Base-by-base conservation (phyloP, 352 stramenopile species). In the Blastocystis hominis region DNA sequence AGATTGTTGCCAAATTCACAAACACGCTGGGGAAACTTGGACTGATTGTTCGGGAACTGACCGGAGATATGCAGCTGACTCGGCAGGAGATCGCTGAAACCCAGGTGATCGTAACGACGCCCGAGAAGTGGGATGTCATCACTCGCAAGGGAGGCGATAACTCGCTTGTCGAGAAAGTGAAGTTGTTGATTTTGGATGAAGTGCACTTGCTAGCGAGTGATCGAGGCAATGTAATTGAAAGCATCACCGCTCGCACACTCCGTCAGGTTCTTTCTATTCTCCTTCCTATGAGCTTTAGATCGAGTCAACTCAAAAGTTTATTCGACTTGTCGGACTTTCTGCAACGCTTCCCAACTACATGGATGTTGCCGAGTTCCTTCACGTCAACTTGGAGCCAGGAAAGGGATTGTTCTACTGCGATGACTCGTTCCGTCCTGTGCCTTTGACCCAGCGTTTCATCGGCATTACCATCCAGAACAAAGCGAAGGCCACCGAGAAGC, bases 41-140 rank as follows among this genome's bases (percentile, higher is more conserved):
- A 15, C 89, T 93, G 36, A 86, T 59, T 24, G 89, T 91, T 9
- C 56, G 78, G 50, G 90, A 91, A 69, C 69, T 90, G 38, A 91
- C 89, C 3, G 89, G 90, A 20, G 97, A 99, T 90, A 98, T 93
- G 95, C 96, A 99, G 90, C 90, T 99, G 42, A 98, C 94, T 1
- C 94, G 96, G 88, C 93, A 94, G 6, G 96, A 99, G 90, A 97
- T 98, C 44, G 93, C 95, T 47, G 90, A 93, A 46, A 96, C 93
- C n/a, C 93, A 97, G 17, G 91, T 99, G 55, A 96, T 98, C 42
- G 96, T 98, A 20, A 98, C 95, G n/a, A 98, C 96, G 4, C 96
- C 96, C 0, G 96, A 99, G 89, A 99, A 99, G 89, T 99, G 95
- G 95, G 96, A 98, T 88, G 96, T 99, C 1, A 97, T 99, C 46